Evolutionary conservation across 208 protist genomes (phyloP).

Genomic region (Crithidia mellificae): DNA sequence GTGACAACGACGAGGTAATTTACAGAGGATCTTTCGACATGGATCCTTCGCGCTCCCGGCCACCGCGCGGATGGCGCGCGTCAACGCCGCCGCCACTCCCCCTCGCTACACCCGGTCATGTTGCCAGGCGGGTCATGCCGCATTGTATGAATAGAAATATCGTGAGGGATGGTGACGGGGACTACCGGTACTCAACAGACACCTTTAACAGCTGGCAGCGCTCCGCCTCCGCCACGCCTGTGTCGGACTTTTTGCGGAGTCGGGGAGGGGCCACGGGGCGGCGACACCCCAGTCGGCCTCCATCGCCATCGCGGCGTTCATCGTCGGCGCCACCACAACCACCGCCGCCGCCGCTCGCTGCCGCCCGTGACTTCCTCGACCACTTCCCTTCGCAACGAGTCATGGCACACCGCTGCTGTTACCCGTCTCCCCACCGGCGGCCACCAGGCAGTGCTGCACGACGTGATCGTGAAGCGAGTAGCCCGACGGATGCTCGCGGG

Average conservation of each 20-base stretch:
- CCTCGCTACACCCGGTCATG: neutral
- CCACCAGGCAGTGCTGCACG: no score
- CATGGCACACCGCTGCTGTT: conserved; percentile 8
- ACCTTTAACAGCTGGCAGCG: conserved; percentile 37
- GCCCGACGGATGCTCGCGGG: no score
- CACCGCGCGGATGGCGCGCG: neutral
- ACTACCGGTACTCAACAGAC: conserved; percentile 17
- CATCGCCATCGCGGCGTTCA: conserved; percentile 1
- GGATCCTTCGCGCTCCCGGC: no score
- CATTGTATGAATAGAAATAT: no score
- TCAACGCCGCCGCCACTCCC: neutral
- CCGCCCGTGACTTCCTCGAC: neutral
- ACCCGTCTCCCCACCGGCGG: neutral
- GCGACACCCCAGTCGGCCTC: conserved; percentile 12
- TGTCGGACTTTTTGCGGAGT: conserved; percentile 17
- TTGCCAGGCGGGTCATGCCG: no score
- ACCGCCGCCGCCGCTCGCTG: neutral
- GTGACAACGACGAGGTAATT: no score
- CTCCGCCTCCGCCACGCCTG: neutral
- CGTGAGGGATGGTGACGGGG: neutral
- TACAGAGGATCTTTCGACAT: no score
- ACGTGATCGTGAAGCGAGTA: no score
- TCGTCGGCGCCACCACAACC: conserved; percentile 7
- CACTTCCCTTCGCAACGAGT: neutral
- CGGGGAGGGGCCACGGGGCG: conserved; percentile 2